Conservation (phyloP, 345 rosid species). For the Eucalyptus marginata region DNA sequence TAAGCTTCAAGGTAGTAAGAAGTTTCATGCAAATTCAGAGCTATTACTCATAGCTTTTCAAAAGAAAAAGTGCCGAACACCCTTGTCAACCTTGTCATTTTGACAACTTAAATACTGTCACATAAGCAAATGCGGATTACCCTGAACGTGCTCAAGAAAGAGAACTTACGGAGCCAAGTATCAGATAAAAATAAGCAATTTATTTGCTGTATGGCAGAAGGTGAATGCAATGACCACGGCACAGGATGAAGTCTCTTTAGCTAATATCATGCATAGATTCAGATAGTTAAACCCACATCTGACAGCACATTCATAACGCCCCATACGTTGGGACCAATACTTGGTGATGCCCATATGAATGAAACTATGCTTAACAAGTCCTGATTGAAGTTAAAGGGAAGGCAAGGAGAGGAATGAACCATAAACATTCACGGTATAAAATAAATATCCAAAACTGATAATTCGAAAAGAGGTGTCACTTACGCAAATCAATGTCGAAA, state of each 20-base stretch:
- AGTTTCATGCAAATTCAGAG: not conserved
- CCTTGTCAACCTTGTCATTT: not conserved
- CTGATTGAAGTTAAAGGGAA: not conserved
- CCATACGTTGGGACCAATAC: not conserved
- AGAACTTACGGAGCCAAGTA: not conserved
- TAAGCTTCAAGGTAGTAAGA: not conserved
- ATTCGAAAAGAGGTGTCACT: slow-evolving; percentile 4
- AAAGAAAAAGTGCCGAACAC: not conserved
- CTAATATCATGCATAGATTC: not conserved
- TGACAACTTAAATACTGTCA: not conserved
- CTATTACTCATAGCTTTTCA: not conserved
- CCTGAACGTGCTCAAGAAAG: not conserved
- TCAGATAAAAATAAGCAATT: not conserved
- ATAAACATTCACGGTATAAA: not conserved
- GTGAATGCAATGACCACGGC: not conserved
- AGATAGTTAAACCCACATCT: not conserved
- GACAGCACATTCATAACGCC: not conserved
- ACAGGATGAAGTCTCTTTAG: not conserved
- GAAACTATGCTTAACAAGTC: not conserved
- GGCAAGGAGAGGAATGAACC: not conserved
- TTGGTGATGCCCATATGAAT: not conserved
- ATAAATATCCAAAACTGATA: not conserved
- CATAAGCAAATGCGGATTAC: not conserved
- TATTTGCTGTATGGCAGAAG: not conserved
- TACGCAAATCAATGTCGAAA: slow-evolving; percentile 86